These are phyloP conservation scores for Fusarium sarcochroum DNA, from an alignment of 2,329 filamentous ascomycete genomes.

Conservation along the genomic window DNA sequence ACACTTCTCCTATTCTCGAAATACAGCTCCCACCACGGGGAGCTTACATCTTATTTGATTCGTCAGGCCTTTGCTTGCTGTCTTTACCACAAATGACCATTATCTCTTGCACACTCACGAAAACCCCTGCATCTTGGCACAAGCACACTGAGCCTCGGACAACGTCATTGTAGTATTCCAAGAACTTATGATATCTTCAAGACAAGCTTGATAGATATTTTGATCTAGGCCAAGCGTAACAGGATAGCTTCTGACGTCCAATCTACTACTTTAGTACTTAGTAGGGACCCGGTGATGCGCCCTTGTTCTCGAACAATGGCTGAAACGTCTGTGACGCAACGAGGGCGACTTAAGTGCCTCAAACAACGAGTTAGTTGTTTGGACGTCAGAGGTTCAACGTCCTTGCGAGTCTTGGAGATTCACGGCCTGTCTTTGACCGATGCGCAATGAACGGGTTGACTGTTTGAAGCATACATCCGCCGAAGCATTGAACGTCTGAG, in stretches of 20 bases:
- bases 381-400: not conserved
- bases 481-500: too few relatives aligned
- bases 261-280: not conserved
- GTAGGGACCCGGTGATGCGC: not conserved
- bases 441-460: not conserved
- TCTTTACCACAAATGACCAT: slow-evolving; percentile 19
- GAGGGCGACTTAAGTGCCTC: not conserved
- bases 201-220: not conserved
- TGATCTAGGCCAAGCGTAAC: not conserved
- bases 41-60: slow-evolving; percentile 12
- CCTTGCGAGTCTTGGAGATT: not conserved
- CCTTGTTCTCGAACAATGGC: not conserved
- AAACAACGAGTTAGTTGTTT: not conserved
- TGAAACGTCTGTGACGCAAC: slow-evolving; percentile 26
- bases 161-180: slow-evolving; percentile 25
- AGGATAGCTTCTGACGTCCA: slow-evolving; percentile 6
- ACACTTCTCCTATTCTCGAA: not conserved
- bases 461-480: not conserved
- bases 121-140: slow-evolving; percentile 18
- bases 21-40: not conserved
- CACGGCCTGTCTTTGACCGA: not conserved
- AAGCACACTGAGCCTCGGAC: not conserved
- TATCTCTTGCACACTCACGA: not conserved
- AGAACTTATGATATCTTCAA: not conserved
- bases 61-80: not conserved